These are phyloP conservation scores for Nakazawaea sp. DNA, from an alignment of 805 yeast species.

Conservation along the genomic window DNA sequence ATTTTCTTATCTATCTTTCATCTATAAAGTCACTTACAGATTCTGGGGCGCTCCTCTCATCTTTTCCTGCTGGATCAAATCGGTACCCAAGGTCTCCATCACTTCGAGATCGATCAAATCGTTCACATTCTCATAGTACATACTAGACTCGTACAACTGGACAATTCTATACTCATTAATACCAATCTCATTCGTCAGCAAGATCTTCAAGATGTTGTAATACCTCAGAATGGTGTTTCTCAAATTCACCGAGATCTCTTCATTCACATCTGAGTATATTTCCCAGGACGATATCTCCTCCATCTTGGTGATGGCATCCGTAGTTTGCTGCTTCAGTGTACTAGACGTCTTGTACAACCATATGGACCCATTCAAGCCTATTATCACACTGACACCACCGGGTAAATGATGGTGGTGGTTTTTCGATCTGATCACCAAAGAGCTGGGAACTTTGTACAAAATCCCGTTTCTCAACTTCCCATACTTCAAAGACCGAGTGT, in stretches of 20 bases:
- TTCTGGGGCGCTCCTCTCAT: no score
- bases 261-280: conserved; percentile 87
- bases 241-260: conserved; percentile 51
- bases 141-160: conserved; percentile 83
- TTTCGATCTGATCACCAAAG: conserved; percentile 76
- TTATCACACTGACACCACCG: conserved; percentile 83
- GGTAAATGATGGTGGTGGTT: conserved; percentile 87
- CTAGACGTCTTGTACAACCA: conserved; percentile 75
- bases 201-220: conserved; percentile 73
- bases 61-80: conserved; percentile 63
- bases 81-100: conserved; percentile 68
- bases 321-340: conserved; percentile 3
- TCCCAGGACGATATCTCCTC: conserved; percentile 91
- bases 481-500: conserved; percentile 90
- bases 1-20: no score
- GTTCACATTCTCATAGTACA: conserved; percentile 69
- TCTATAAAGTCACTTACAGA: no score
- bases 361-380: conserved; percentile 92
- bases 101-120: conserved; percentile 62
- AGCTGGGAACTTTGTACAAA: conserved; percentile 73
- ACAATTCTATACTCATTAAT: conserved; percentile 76
- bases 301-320: conserved; percentile 67
- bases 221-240: conserved; percentile 79
- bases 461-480: conserved; percentile 93
- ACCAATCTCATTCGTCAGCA: conserved; percentile 81